phyloP scores from a whole-genome alignment of 768 basidiomycete species.

The Kwoniella dendrophila region DNA sequence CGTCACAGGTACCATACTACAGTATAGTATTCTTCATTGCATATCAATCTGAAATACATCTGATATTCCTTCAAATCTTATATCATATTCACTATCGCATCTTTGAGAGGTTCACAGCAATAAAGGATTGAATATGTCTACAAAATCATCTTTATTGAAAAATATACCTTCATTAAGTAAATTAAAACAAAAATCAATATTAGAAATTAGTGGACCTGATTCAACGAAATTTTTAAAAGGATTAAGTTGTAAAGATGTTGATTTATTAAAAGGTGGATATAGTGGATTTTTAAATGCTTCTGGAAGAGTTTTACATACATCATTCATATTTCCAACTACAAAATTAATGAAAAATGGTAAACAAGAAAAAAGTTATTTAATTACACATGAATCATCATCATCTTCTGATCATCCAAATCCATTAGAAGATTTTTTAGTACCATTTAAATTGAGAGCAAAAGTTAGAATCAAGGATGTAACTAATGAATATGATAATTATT shows the following conservation, averaged over 20 bases:
- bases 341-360: slow-evolving; percentile 32
- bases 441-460: slow-evolving; percentile 85
- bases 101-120: neutral
- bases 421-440: slow-evolving; percentile 59
- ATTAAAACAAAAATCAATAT: slow-evolving; percentile 67
- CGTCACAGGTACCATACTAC: neutral
- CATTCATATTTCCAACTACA: slow-evolving; percentile 71
- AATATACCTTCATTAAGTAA: slow-evolving; percentile 58
- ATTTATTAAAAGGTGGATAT: slow-evolving; percentile 64
- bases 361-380: slow-evolving; percentile 62
- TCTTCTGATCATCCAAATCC: slow-evolving; percentile 27
- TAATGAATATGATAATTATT: slow-evolving; percentile 77
- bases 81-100: neutral
- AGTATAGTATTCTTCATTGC: neutral
- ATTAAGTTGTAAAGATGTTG: slow-evolving; percentile 62
- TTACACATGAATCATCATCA: slow-evolving; percentile 54
- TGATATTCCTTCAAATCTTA: too few species aligned
- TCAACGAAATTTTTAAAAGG: slow-evolving; percentile 81
- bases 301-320: slow-evolving; percentile 78
- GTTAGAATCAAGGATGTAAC: slow-evolving; percentile 79
- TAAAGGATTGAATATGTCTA: neutral
- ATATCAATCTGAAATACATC: neutral
- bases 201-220: slow-evolving; percentile 79
- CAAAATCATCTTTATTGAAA: slow-evolving; percentile 1
- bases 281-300: slow-evolving; percentile 78